Evolutionary conservation across 352 stramenopile species (phyloP).

Genomic region (Globisporangium takayamanum): DNA sequence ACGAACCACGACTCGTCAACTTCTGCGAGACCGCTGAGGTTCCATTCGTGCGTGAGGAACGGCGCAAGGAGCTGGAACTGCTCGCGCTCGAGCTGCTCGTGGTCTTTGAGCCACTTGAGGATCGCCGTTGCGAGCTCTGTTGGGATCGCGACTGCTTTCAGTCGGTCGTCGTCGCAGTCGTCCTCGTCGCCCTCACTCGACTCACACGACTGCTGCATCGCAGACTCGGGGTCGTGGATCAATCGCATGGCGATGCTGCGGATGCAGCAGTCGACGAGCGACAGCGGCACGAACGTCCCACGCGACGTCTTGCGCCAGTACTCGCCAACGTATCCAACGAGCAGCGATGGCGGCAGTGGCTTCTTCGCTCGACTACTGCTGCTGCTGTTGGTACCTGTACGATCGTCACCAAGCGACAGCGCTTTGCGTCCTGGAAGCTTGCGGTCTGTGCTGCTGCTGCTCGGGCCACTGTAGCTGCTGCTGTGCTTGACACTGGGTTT

Average conservation of each 20-base stretch:
- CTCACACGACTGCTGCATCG: slow-evolving; percentile 5
- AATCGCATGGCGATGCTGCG: slow-evolving; percentile 43
- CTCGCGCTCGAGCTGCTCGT: slow-evolving; percentile 45
- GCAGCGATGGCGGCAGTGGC: slow-evolving; percentile 5
- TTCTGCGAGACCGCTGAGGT: slow-evolving; percentile 35
- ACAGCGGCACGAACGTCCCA: slow-evolving; percentile 37
- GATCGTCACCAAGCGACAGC: background rate
- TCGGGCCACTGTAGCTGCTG: slow-evolving; percentile 4
- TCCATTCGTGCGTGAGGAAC: slow-evolving; percentile 57
- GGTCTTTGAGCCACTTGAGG: slow-evolving; percentile 44
- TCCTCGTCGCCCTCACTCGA: background rate
- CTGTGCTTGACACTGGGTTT: slow-evolving; percentile 20
- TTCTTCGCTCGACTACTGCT: slow-evolving; percentile 3
- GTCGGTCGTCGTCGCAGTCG: background rate
- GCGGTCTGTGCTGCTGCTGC: background rate
- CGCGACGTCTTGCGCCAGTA: slow-evolving; percentile 37
- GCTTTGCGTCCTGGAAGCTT: background rate
- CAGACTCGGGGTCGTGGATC: slow-evolving; percentile 22
- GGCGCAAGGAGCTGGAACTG: slow-evolving; percentile 49
- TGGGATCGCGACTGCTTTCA: slow-evolving; percentile 16
- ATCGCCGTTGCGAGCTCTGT: slow-evolving; percentile 38
- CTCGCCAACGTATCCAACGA: slow-evolving; percentile 35
- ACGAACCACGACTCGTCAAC: slow-evolving; percentile 69
- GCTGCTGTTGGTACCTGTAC: background rate
- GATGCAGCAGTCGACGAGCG: slow-evolving; percentile 51